phyloP scores from a whole-genome alignment of 2,329 filamentous ascomycete species.

The Pestalotiopsis sp. region DNA sequence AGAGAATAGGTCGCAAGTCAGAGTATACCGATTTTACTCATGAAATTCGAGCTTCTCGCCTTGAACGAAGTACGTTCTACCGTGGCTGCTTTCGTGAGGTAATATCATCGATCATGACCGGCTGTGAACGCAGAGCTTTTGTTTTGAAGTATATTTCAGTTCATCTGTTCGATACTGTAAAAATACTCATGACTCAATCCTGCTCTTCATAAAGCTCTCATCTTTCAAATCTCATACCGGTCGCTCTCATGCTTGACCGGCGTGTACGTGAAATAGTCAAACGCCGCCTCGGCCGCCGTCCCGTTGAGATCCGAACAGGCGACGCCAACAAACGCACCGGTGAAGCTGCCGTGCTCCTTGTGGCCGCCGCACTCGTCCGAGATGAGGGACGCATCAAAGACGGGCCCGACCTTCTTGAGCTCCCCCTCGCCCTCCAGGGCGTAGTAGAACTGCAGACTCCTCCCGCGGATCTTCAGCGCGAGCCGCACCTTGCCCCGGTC shows the following conservation, averaged over 20 bases:
- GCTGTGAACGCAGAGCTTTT: no score
- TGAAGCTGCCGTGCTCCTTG: slow-evolving; percentile 64
- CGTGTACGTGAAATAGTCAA: slow-evolving; percentile 55
- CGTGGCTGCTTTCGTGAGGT: no score
- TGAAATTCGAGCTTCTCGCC: no score
- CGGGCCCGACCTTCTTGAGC: slow-evolving; percentile 53
- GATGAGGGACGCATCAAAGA: slow-evolving; percentile 60
- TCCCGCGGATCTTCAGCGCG: slow-evolving; percentile 52
- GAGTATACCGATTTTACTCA: no score
- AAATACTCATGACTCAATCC: no score
- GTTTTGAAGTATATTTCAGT: no score
- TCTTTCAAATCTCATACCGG: slow-evolving; percentile 46
- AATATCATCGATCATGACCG: no score
- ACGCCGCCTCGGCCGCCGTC: slow-evolving; percentile 45
- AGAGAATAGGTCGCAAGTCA: no score
- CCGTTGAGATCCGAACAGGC: slow-evolving; percentile 60
- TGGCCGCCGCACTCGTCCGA: slow-evolving; percentile 67
- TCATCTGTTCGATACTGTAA: no score
- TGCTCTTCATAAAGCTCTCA: not conserved
- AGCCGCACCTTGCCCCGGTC: slow-evolving; percentile 57
- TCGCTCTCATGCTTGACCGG: slow-evolving; percentile 50
- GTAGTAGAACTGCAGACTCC: slow-evolving; percentile 58
- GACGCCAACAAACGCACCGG: slow-evolving; percentile 61
- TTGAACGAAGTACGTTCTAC: no score
- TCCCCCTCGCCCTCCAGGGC: slow-evolving; percentile 45